Base-by-base conservation (phyloP, 495 filamentous ascomycete species). In the Aspergillus sparsus region DNA sequence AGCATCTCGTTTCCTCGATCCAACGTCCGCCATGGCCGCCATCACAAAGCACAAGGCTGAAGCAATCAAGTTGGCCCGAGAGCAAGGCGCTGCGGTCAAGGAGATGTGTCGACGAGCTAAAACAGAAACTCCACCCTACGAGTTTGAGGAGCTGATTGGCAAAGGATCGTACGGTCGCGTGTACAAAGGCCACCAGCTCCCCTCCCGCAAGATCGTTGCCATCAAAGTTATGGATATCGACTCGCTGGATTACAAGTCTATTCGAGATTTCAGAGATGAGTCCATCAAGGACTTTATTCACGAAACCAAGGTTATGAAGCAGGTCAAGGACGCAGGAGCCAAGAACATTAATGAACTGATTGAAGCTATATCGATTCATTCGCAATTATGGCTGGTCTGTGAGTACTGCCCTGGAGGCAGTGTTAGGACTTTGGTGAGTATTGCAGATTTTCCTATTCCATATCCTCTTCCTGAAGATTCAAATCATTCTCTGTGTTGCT, bases 161-260 rank as follows among this genome's bases (percentile, higher is more conserved):
- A 98, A 97, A 72, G 94, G 94, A n/a, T 87, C 88, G 5, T 98
- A 91, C 74, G 95, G 94, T 15, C 87, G 93, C 37, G 94, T 98
- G 8, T 98, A 93, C 80, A 96, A 94, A 73, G 91, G 84, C 18
- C 68, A 66, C 67, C 60, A 87, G 77, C 72, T 74, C 73, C 74
- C 82, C n/a, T 83, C 81, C 0, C 80, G 83, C 27, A 72, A 81
- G 16, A 68, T 93, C 18, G 91, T 97, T 4, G 95, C 95, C 5
- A 86, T 98, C 69, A 98, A 98, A 70, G 93, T 97, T 58, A 87
- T 97, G 67, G 91, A 97, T 67, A 88, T 97, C n/a, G 94, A 98
- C 68, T 87, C 89, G 50, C 79, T 86, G 51, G 94, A 98, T 73
- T 87, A 85, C 66, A 77, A 79, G 54, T 76, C 79, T 13, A 81